Evolutionary conservation across 2,329 filamentous ascomycete species (phyloP), one percentile per base, ranked within the genome.

Genomic region (Xylariaceae sp.): DNA sequence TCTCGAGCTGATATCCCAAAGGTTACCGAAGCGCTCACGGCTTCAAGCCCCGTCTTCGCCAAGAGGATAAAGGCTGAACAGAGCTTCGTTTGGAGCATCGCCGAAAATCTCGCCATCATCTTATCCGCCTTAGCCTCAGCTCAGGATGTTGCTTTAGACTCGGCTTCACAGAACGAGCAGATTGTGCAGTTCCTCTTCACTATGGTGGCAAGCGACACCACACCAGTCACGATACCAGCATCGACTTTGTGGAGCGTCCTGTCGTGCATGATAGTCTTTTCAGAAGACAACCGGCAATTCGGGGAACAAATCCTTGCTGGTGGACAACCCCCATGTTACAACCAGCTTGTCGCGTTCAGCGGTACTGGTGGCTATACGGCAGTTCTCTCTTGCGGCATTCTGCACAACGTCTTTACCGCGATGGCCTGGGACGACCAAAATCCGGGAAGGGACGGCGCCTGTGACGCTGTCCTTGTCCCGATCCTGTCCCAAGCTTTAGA

Each of bases 361-460:
- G 60, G 67, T 14, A 53, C 61, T n/a, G 59, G 58, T 21, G 68
- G 60, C 19, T 57, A 67, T 13, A 66, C 65, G 36, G 69, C 68
- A 2, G 66, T 79, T 21, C 57, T 78, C 7, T 67, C 75, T 6
- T 80, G 75, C 32, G 72, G 72, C 11, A 63, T 78, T 15, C 62
- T 82, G 10, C 77, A 82, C 52, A 80, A 80, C 41, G 55, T 81
- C 22, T 80, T 77, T 49, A 56, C 67, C 5, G 59, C 65, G 3
- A 62, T 73, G 44, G 57, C 67, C 36, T 74, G 69, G 69, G 64
- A 67, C 19, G 71, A 75, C 35, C 57, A 64, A 38, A 68, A 60
- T 27, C 66, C 65, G 2, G 67, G 67, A 2, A 60, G 61, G 34
- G 62, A 65, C 27, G 64, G 62, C 11, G 63, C 64, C 8, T 70